phyloP scores from a whole-genome alignment of 2,329 filamentous ascomycete genomes.

The Ophiocordyceps camponoti-floridani region DNA sequence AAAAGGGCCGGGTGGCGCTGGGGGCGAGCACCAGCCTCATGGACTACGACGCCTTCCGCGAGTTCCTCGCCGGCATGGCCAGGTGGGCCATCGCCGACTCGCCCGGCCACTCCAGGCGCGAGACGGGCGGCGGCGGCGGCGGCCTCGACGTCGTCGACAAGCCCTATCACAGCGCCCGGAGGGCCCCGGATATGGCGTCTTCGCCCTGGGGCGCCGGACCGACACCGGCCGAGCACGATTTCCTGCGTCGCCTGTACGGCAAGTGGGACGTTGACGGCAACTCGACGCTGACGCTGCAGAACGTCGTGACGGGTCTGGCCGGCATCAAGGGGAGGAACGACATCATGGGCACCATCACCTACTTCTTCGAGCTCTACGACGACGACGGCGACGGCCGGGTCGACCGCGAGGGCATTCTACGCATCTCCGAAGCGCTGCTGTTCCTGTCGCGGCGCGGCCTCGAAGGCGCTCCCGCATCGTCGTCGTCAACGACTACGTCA shows the following conservation, averaged over 20 bases:
- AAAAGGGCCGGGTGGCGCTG: conserved; percentile 73
- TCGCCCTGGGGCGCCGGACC: conserved; percentile 35
- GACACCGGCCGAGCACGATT: conserved; percentile 81
- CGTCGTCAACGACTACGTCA: conserved; percentile 28
- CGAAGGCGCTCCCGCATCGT: conserved; percentile 51
- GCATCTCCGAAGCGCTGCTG: conserved; percentile 83
- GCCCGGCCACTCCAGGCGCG: conserved; percentile 38
- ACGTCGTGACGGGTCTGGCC: conserved; percentile 80
- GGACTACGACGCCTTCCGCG: conserved; percentile 93
- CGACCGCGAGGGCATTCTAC: conserved; percentile 82
- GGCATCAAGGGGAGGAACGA: conserved; percentile 84
- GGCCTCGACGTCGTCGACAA: conserved; percentile 25
- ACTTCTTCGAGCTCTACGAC: conserved; percentile 96
- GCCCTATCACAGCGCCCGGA: conserved; percentile 40
- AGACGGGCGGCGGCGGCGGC: conserved; percentile 26
- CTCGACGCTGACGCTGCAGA: conserved; percentile 68
- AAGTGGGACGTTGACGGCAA: conserved; percentile 72
- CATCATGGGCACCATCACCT: conserved; percentile 94
- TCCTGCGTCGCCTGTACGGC: conserved; percentile 71
- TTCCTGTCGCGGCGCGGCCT: conserved; percentile 84
- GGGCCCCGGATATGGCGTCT: conserved; percentile 23
- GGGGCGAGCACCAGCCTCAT: conserved; percentile 83
- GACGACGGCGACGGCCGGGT: conserved; percentile 82
- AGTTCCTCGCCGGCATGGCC: conserved; percentile 77
- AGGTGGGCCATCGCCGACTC: conserved; percentile 90